These are phyloP conservation scores for Yamadazyma mexicana DNA, from an alignment of 1,139 yeast species.

Conservation along the genomic window DNA sequence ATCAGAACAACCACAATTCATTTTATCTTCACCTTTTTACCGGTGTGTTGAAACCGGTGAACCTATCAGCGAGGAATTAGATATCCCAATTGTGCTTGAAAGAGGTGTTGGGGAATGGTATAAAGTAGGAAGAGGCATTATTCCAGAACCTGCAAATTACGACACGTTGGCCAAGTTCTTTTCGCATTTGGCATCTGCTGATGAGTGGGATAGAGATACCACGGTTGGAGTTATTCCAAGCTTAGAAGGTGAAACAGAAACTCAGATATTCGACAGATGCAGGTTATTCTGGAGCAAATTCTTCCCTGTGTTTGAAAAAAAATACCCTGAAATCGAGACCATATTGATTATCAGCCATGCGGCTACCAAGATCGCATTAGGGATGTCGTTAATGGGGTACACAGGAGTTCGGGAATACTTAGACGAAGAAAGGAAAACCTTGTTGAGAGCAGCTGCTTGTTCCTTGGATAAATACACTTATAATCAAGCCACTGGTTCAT, in stretches of 20 bases:
- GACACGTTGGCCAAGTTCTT: slow-evolving; percentile 51
- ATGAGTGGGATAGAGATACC: slow-evolving; percentile 44
- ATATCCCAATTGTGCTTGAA: slow-evolving; percentile 61
- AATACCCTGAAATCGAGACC: slow-evolving; percentile 54
- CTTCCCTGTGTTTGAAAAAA: slow-evolving; percentile 49
- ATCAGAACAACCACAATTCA: slow-evolving; percentile 57
- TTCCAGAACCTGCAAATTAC: slow-evolving; percentile 61
- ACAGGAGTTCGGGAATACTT: slow-evolving; percentile 48
- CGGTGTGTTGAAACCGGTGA: slow-evolving; percentile 83
- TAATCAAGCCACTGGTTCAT: slow-evolving; percentile 26
- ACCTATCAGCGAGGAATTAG: slow-evolving; percentile 60
- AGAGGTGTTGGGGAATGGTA: slow-evolving; percentile 77
- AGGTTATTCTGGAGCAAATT: slow-evolving; percentile 49
- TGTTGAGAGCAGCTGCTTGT: slow-evolving; percentile 50
- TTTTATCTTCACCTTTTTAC: slow-evolving; percentile 82
- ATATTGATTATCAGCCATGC: slow-evolving; percentile 77
- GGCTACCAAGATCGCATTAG: slow-evolving; percentile 78
- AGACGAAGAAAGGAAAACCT: slow-evolving; percentile 34
- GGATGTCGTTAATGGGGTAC: slow-evolving; percentile 61
- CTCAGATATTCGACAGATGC: slow-evolving; percentile 60
- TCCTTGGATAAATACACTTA: slow-evolving; percentile 37
- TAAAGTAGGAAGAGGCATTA: slow-evolving; percentile 50
- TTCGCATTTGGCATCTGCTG: slow-evolving; percentile 37
- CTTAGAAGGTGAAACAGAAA: slow-evolving; percentile 62
- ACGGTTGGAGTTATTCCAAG: slow-evolving; percentile 53